phyloP scores from a whole-genome alignment of 2,329 filamentous ascomycete species.

The Botryotinia narcissicola region DNA sequence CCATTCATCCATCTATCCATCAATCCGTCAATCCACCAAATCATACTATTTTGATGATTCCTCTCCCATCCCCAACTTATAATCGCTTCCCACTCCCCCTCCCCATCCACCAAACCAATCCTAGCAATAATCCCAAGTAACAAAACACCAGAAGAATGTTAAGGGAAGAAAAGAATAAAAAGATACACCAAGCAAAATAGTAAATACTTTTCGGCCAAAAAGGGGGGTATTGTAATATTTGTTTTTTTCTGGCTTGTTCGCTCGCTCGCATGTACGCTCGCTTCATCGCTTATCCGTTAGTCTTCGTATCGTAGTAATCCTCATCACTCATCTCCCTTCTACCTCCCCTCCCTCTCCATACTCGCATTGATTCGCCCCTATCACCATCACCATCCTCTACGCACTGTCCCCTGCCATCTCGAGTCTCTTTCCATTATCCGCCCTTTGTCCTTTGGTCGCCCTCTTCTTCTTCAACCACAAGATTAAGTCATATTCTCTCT shows the following conservation, averaged over 20 bases:
- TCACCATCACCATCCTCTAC: conserved; percentile 31
- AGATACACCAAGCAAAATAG: neutral
- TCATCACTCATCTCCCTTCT: neutral
- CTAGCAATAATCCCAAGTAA: neutral
- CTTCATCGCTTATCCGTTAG: neutral
- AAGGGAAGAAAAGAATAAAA: neutral
- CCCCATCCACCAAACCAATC: neutral
- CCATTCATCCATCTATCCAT: neutral
- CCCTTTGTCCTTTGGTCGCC: neutral
- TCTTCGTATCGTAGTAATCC: neutral
- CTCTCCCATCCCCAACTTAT: neutral
- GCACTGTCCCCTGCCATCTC: conserved; percentile 40
- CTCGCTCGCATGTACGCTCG: neutral
- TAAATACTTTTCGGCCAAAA: neutral
- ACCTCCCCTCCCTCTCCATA: too few species aligned
- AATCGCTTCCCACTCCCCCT: neutral
- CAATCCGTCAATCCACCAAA: neutral
- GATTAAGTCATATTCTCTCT: conserved; percentile 23
- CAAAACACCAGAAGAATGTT: neutral
- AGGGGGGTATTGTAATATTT: neutral
- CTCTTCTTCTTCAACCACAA: conserved; percentile 26
- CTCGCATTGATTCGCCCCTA: neutral
- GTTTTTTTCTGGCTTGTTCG: neutral
- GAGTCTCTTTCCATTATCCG: conserved; percentile 25
- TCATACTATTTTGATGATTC: neutral